phyloP scores from a whole-genome alignment of 345 rosid species.

The Nasturtium officinale region DNA sequence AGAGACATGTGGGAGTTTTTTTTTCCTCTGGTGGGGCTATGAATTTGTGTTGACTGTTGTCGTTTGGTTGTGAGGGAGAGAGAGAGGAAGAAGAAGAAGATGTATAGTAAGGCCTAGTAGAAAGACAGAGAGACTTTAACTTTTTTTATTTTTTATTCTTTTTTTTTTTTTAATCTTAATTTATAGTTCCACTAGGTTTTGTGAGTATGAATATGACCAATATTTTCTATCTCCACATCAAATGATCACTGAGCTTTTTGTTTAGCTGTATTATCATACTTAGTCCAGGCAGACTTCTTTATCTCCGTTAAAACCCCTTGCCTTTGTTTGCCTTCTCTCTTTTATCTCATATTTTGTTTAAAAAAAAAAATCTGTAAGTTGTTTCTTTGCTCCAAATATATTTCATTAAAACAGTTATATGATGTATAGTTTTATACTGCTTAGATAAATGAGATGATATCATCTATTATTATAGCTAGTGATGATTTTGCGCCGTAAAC shows the following conservation, averaged over 20 bases:
- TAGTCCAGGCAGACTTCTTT: background rate
- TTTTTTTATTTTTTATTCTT: background rate
- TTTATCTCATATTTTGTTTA: background rate
- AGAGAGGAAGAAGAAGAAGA: background rate
- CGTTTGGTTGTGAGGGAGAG: background rate
- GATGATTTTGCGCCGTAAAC: background rate
- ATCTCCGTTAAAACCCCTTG: background rate
- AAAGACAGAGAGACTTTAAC: conserved; percentile 5
- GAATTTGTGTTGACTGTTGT: conserved; percentile 30
- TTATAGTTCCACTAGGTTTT: conserved; percentile 22
- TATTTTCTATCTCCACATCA: background rate
- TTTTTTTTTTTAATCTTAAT: background rate
- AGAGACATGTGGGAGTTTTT: background rate
- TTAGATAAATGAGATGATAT: background rate
- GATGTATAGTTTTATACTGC: background rate
- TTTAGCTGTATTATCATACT: conserved; percentile 11
- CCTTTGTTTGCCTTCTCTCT: background rate
- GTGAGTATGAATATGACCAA: background rate
- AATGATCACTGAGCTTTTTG: background rate
- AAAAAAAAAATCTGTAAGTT: too few species aligned
- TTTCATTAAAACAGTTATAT: background rate
- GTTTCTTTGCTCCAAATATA: background rate
- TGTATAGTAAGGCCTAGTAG: background rate
- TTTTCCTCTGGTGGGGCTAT: conserved; percentile 11
- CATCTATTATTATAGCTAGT: too few species aligned